Conservation (phyloP, 2,329 filamentous ascomycete species). For the Diaporthe ilicicola region DNA sequence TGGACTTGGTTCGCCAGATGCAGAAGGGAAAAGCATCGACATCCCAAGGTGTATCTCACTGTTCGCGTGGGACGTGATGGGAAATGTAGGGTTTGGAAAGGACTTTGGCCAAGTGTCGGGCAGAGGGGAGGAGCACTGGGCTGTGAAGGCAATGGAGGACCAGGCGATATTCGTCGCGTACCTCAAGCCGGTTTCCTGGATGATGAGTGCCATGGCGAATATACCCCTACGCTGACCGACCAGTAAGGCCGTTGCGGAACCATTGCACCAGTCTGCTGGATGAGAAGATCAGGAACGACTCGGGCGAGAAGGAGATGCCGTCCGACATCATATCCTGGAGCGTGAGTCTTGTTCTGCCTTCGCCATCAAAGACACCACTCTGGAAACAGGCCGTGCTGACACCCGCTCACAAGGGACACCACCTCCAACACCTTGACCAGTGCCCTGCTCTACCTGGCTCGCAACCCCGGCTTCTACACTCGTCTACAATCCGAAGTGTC, state of each 20-base stretch:
- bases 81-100: constrained; percentile 1
- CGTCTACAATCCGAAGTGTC: neutral
- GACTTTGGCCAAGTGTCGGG: constrained; percentile 1
- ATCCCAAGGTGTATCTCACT: neutral
- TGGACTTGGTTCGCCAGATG: neutral
- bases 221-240: neutral
- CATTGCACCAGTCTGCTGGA: constrained; percentile 10
- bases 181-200: neutral
- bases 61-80: constrained; percentile 19
- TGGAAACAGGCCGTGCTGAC: neutral
- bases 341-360: neutral
- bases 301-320: neutral
- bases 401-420: neutral
- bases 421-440: neutral
- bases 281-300: neutral
- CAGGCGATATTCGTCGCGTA: neutral
- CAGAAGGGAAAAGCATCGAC: neutral
- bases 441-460: constrained; percentile 4
- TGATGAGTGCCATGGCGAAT: neutral
- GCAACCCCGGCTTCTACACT: neutral
- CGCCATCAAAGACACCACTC: too few relatives aligned
- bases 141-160: neutral
- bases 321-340: neutral
- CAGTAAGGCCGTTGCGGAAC: constrained; percentile 1
- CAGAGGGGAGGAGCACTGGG: neutral